Conservation (phyloP, 345 rosid genomes). For the Ceriops zippeliana region DNA sequence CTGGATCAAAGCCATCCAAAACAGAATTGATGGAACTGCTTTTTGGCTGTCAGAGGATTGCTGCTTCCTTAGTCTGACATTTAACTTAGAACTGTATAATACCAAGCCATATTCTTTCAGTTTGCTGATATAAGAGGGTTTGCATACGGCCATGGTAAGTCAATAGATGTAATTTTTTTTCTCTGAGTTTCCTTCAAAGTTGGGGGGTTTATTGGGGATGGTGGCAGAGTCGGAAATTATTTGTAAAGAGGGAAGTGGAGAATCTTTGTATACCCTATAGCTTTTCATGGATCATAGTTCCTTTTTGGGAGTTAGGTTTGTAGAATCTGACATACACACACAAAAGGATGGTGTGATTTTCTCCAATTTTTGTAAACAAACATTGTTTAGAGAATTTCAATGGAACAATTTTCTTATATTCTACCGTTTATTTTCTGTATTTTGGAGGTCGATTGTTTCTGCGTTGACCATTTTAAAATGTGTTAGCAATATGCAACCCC, state of each 20-base stretch:
- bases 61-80: constrained; percentile 15
- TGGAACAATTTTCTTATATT: not conserved
- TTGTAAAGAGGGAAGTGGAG: constrained; percentile 33
- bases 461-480: not conserved
- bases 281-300: not conserved
- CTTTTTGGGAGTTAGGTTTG: not conserved
- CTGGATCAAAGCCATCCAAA: constrained; percentile 10
- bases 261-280: constrained; percentile 19
- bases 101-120: constrained; percentile 24
- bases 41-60: constrained; percentile 17
- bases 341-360: constrained; percentile 23
- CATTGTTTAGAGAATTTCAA: not conserved
- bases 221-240: constrained; percentile 5
- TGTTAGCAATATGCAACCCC: too few relatives aligned
- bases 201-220: not conserved
- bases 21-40: constrained; percentile 4
- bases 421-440: not conserved
- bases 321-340: constrained; percentile 11
- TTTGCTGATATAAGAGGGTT: constrained; percentile 15
- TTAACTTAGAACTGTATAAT: constrained; percentile 24
- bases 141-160: constrained; percentile 13
- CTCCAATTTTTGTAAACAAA: constrained; percentile 16
- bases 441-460: not conserved
- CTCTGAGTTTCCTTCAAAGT: constrained; percentile 5
- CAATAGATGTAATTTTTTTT: constrained; percentile 1